Percentiles rank a stretch among this genome's conserved stretches.
Evolutionary conservation across 2,329 filamentous ascomycete species (phyloP).

Genomic region (Leptodontidium sp.): DNA sequence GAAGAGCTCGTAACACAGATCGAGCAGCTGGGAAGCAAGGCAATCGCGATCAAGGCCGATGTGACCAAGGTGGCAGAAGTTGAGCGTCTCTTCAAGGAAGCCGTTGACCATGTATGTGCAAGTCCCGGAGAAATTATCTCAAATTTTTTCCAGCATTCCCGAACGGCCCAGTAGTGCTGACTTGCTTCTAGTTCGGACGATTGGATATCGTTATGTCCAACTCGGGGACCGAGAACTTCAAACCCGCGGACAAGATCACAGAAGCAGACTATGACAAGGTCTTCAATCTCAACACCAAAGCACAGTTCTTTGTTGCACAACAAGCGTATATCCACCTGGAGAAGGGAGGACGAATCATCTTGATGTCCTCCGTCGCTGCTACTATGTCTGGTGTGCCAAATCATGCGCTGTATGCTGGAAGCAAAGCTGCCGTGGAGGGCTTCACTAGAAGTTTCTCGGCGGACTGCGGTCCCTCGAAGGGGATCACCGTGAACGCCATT

Average conservation of each 20-base stretch:
- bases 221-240: conserved; percentile 43
- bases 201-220: conserved; percentile 45
- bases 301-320: conserved; percentile 81
- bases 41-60: conserved; percentile 65
- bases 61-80: conserved; percentile 57
- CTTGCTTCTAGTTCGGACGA: conserved; percentile 34
- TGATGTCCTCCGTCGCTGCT: conserved; percentile 68
- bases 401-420: conserved; percentile 76
- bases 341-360: conserved; percentile 73
- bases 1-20: conserved; percentile 64
- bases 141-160: not conserved
- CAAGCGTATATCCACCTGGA: conserved; percentile 76
- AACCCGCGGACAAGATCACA: conserved; percentile 41
- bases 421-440: conserved; percentile 78
- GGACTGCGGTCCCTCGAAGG: conserved; percentile 60
- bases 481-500: conserved; percentile 73
- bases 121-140: not conserved
- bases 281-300: conserved; percentile 70
- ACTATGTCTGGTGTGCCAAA: conserved; percentile 70
- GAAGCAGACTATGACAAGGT: conserved; percentile 51
- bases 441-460: conserved; percentile 75
- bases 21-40: conserved; percentile 57
- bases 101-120: conserved; percentile 33
- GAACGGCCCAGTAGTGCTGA: not conserved
- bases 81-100: conserved; percentile 38